Base-by-base conservation (phyloP, 1,139 yeast genomes). In the Blastobotrys indianensis region DNA sequence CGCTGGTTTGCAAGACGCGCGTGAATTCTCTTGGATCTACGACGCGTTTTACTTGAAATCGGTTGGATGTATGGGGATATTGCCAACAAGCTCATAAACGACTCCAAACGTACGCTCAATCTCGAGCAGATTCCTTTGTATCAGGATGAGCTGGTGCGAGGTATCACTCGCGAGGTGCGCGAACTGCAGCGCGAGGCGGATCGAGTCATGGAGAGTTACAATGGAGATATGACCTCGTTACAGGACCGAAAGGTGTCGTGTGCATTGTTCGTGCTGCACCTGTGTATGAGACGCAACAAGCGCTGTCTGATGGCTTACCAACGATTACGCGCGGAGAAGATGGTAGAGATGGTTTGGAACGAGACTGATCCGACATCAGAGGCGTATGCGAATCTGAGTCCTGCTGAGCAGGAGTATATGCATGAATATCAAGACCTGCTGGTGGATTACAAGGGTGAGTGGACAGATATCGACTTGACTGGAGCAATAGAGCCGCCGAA, bases 401-500 rank as follows among this genome's bases (percentile, higher is more conserved):
- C 85, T 51, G 73, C 80, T 37, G 98, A 92, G 59, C 87, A 80
- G 55, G 94, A 84, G 42, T 92, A 90, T 62, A 69, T 80, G 55
- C 77, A 79, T 49, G 75, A 76, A 32, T 90, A 87, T 63, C 77
- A 79, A 39, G 88, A 85, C 42, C 66, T 86, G 38, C 68, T 88
- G 32, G 79, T 86, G 38, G 83, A 82, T 50, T 81, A 82, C 65
- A 88, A 87, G 57, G 85, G 94, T 11, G 75, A 77, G 8, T 81
- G 86, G 69, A 76, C 87, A 0, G 96, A 88, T 54, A 69, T 92
- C n/a, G 98, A 92, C 59, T 69, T 92, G 34, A 78, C 92, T 25
- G 97, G 97, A 0, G 80, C 86, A 29, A 64, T 92, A 55, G 86
- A 79, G 35, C 98, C 98, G 0, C 98, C 98, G 1, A 77, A 77